phyloP scores from a whole-genome alignment of 2,329 filamentous ascomycete species.

The Keithomyces neogunnii region DNA sequence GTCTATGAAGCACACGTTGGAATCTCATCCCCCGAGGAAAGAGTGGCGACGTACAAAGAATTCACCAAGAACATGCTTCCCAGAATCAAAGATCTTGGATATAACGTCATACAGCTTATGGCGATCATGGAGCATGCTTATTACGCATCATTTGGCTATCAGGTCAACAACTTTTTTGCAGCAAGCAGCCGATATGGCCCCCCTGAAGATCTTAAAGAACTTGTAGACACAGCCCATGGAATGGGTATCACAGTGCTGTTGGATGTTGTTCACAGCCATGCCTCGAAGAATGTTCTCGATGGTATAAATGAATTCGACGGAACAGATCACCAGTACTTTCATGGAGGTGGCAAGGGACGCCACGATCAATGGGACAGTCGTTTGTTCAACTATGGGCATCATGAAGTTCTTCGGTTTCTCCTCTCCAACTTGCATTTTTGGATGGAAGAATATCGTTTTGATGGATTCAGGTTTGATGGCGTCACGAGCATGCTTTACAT shows the following conservation, averaged over 20 bases:
- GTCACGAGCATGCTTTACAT: constrained; percentile 97
- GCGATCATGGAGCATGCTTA: constrained; percentile 99
- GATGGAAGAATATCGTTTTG: constrained; percentile 98
- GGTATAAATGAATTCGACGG: constrained; percentile 95
- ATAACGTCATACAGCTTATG: constrained; percentile 98
- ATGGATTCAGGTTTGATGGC: constrained; percentile 95
- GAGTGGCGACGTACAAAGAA: constrained; percentile 92
- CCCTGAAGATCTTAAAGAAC: constrained; percentile 91
- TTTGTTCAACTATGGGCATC: constrained; percentile 91
- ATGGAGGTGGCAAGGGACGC: constrained; percentile 71
- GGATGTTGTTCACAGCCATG: constrained; percentile 95
- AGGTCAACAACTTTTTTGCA: constrained; percentile 98
- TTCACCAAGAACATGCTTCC: constrained; percentile 90
- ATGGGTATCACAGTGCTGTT: constrained; percentile 86
- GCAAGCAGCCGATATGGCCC: constrained; percentile 91
- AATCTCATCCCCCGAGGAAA: constrained; percentile 84
- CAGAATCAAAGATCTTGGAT: constrained; percentile 80
- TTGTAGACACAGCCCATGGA: constrained; percentile 89
- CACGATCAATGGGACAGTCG: constrained; percentile 96
- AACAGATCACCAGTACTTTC: constrained; percentile 93
- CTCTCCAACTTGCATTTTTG: constrained; percentile 94
- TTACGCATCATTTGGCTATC: constrained; percentile 98
- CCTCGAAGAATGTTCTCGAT: constrained; percentile 93
- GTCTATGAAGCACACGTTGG: constrained; percentile 99
- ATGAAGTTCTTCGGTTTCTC: constrained; percentile 92